Evolutionary conservation across 306 rosid species (phyloP), one percentile per base, ranked within the genome.

Genomic region (Fragaria vesca): DNA sequence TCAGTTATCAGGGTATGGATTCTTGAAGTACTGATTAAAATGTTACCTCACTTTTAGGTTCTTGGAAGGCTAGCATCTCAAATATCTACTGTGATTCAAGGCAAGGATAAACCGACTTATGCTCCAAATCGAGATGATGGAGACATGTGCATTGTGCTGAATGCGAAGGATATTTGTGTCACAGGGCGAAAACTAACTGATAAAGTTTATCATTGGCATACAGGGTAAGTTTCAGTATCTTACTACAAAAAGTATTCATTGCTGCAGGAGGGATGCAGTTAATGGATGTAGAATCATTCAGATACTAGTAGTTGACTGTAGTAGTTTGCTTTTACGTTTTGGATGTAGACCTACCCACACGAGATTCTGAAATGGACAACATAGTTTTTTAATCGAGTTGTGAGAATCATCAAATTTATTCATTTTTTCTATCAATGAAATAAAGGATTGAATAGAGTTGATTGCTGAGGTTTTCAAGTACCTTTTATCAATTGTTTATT

Each of bases 31-130:
- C 20, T 72, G 63, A 76, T 78, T 62, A 47, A 7, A 40, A 58
- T 70, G 69, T 32, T 2, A 26, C 43, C 73, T 47, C 76, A 50
- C 38, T 42, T 28, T 20, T 68, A 94, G 98, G 85, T 95, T 78
- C 98, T 95, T 83, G 97, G 98, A 30, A 95, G 98, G 86, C 75
- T 92, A 74, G 98, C 98, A 72, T 91, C 98, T 79, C 95, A 92
- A 83, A 91, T 95, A 82, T 91, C 98, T 66, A 95, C 98, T 47
- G 97, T 95, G 63, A 73, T 95, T 79, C 92, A 86, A 78, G 98
- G 98, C 72, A 95, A 95, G 85, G 98, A 92, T 77, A 95, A 92
- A 77, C 98, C 98, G 45, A 95, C 97, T 10, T 92, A 95, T 32
- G 50, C 97, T 28, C 98, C 98, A 57, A 73, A 92, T 80, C 97